These are phyloP conservation scores for Leishmania amazonensis DNA, from an alignment of 208 protist species.

Conservation along the genomic window DNA sequence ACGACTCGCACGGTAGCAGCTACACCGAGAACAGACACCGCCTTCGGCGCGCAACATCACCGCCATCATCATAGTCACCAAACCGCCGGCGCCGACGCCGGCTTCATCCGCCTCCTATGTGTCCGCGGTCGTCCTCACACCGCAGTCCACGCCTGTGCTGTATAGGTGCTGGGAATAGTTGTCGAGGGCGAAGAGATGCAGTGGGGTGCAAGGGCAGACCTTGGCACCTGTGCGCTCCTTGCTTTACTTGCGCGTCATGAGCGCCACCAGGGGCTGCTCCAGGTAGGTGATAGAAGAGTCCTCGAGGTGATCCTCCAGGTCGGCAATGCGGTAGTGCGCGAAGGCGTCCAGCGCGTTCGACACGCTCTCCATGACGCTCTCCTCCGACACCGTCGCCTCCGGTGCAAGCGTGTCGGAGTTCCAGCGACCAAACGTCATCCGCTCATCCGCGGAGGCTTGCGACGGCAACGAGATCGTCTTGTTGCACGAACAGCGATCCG, in stretches of 20 bases:
- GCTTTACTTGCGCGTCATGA: slow-evolving; percentile 43
- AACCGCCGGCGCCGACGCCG: not conserved
- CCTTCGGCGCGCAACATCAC: not conserved
- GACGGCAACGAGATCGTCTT: slow-evolving; percentile 36
- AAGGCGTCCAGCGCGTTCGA: slow-evolving; percentile 75
- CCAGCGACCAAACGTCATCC: slow-evolving; percentile 69
- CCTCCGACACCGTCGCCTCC: slow-evolving; percentile 42
- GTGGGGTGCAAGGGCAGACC: not conserved
- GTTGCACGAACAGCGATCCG: slow-evolving; percentile 35
- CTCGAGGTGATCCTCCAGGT: slow-evolving; percentile 91
- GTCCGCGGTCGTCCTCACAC: not conserved
- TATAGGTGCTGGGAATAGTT: not conserved
- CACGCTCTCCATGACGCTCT: slow-evolving; percentile 58
- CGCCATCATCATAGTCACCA: too few species aligned
- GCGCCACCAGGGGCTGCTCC: slow-evolving; percentile 58
- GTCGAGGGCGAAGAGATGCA: not conserved
- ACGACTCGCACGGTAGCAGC: not conserved
- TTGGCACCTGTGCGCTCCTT: not conserved
- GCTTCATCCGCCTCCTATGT: not conserved
- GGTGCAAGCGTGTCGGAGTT: slow-evolving; percentile 76
- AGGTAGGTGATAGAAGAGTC: slow-evolving; percentile 77
- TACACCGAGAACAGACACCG: not conserved
- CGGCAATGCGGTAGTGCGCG: slow-evolving; percentile 72
- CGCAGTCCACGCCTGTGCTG: not conserved
- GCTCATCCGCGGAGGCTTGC: slow-evolving; percentile 19